Percentiles rank a stretch among this genome's conserved stretches.
These are phyloP conservation scores for Neltuma alba DNA, from an alignment of 306 rosid genomes.

Conservation along the genomic window DNA sequence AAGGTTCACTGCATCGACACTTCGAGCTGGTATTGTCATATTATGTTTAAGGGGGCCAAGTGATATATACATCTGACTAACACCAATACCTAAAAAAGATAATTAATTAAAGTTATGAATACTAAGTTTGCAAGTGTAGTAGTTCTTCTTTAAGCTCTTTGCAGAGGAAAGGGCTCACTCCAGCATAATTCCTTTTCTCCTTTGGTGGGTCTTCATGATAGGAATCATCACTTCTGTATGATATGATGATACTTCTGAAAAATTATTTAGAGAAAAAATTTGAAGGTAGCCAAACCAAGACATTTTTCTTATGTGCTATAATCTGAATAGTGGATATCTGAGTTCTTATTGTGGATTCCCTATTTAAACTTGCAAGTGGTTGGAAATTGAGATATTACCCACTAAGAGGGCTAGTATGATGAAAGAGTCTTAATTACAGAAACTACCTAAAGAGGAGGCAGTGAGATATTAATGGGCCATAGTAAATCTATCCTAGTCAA, in stretches of 20 bases:
- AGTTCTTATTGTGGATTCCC: conserved; percentile 8
- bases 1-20: conserved; percentile 42
- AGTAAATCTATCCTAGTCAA: conserved; percentile 61
- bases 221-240: conserved; percentile 39
- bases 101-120: conserved; percentile 35
- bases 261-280: background rate
- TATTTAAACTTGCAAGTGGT: conserved; percentile 44
- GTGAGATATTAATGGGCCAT: conserved; percentile 77
- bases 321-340: background rate
- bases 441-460: conserved; percentile 59
- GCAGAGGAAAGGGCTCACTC: conserved; percentile 46
- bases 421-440: conserved; percentile 36
- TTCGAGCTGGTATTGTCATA: conserved; percentile 35
- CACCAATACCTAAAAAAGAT: conserved; percentile 42
- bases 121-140: conserved; percentile 37
- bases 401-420: conserved; percentile 34
- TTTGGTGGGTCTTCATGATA: conserved; percentile 55
- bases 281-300: background rate
- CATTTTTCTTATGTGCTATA: background rate
- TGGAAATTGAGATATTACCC: conserved; percentile 51
- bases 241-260: conserved; percentile 25
- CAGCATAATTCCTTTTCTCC: conserved; percentile 36
- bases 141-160: conserved; percentile 41
- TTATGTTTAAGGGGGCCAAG: conserved; percentile 46
- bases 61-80: conserved; percentile 41